These are phyloP conservation scores for Coemansia sp. DNA, from an alignment of 192 early-diverging fungal genomes.

Conservation along the genomic window DNA sequence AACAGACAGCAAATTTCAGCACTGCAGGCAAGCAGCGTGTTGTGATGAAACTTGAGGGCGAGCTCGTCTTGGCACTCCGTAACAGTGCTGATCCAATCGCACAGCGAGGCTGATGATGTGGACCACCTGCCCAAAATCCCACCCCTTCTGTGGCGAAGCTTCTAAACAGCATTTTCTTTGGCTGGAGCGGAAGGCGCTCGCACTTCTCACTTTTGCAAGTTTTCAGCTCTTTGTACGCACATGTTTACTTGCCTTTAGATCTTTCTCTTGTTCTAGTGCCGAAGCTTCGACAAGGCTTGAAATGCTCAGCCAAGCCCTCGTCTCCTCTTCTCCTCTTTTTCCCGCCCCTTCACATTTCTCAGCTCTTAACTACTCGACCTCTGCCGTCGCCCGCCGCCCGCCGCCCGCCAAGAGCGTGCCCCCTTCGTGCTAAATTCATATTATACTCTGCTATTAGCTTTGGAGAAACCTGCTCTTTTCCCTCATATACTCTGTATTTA, in stretches of 20 bases:
- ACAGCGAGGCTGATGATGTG: neutral
- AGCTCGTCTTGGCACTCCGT: neutral
- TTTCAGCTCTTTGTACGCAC: neutral
- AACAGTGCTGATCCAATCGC: neutral
- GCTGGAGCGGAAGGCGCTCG: no score
- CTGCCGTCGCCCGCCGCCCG: no score
- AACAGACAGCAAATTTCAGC: neutral
- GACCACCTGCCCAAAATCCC: neutral
- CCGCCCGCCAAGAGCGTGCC: no score
- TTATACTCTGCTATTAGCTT: neutral
- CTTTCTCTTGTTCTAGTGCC: neutral
- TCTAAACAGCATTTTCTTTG: constrained; percentile 13
- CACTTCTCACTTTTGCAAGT: neutral
- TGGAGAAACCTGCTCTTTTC: neutral
- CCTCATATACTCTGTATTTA: neutral
- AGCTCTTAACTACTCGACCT: neutral
- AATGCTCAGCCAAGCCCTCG: constrained; percentile 1
- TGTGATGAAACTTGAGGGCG: neutral
- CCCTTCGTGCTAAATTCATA: no score
- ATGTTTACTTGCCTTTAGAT: neutral
- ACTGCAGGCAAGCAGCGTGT: neutral
- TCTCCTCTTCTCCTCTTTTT: neutral
- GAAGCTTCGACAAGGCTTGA: constrained; percentile 1
- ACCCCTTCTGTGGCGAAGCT: constrained; percentile 20
- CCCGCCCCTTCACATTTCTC: neutral